Base-by-base conservation (phyloP, 2,329 filamentous ascomycete genomes). In the Botrytis elliptica region DNA sequence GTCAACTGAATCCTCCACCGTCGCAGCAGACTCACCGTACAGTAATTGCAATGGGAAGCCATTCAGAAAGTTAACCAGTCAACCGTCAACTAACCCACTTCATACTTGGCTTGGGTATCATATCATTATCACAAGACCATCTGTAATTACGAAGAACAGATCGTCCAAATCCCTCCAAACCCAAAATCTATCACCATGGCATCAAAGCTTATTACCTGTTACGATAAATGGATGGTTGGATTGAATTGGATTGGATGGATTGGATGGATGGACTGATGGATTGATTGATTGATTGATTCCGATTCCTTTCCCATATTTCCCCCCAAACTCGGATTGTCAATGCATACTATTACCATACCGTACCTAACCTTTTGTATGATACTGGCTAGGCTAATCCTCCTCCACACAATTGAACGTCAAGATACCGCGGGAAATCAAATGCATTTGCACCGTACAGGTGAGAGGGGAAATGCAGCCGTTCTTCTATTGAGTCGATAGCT, bases 141-240 rank as follows among this genome's bases (percentile, higher is more conserved):
- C 25, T 42, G 1, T 44, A 38, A 18, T 25, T 52, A 40, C 29
- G 29, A 29, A 29, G 29, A 29, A 29, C 49, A 40, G 64, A 67
- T 67, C 64, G 49, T 8, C 44, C 33, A 29, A 10, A 52, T 52
- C 49, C 49, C 49, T n/a, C 22, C 38, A 64, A 64, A 42, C 62
- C n/a, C 52, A 55, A 29, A 55, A 18, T 55, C 52, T 12, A 46
- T 65, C 40, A 33, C 62, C 40, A 33, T 46, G 33, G 12, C 64
- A 38, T 67, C 44, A 52, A 52, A 33, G 49, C 57, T 69, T 69
- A 69, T 69, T 69, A 69, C 52, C n/a, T 29, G 7, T 55, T 29
- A 29, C 25, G 52, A 55, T n/a, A n/a, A 14, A n/a, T n/a, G 49
- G n/a, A 55, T 55, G 52, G 25, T 2, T 52, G 49, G 49, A n/a